Evolutionary conservation across 176 grass and related monocot genomes (phyloP), one percentile per base, ranked within the genome.

Genomic region (Phoenix dactylifera): DNA sequence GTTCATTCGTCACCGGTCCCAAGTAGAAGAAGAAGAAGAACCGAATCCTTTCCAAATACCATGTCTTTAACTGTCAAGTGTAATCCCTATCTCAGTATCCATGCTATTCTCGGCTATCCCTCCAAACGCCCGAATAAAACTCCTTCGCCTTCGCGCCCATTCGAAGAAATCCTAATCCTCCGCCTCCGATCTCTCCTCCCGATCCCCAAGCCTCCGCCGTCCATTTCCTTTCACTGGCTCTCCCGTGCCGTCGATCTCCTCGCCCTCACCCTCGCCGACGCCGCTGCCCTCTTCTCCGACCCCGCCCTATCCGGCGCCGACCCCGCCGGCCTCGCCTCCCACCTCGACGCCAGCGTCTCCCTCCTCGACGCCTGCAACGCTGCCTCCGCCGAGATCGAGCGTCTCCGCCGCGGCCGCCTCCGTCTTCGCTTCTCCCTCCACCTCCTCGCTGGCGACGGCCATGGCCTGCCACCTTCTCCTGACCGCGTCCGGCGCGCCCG

Each of bases 331-430:
- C 50, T 64, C 18, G 58, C 48, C 28, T 30, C 18, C 5, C 24
- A 81, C 53, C 58, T 81, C 19, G 72, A 81, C 50, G 50, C 65
- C 50, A 59, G 71, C 17, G 22, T 81, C 26, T 7, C 65, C 49
- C 51, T 81, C 50, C 78, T 81, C 72, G 65, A 81, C 65, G 56
- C 66, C 20, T 75, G 72, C 39, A 81, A 81, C 72, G 54, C 64
- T 24, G 23, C 63, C 30, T 58, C 53, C 7, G 78, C 72, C 7
- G 65, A 19, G 23, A 70, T 81, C 65, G 71, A 74, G 29, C 52
- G 18, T 0, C n/a, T 75, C 16, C 60, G n/a, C 57, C 44, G 48
- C 39, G 18, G 58, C 2, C 25, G 28, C 24, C 50, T 81, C 39
- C 55, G 22, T 17, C 52, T 81, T 18, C 60, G 68, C 6, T 63